Base-by-base conservation (phyloP, 169 alveolate genomes). In the Babesia caballi region DNA sequence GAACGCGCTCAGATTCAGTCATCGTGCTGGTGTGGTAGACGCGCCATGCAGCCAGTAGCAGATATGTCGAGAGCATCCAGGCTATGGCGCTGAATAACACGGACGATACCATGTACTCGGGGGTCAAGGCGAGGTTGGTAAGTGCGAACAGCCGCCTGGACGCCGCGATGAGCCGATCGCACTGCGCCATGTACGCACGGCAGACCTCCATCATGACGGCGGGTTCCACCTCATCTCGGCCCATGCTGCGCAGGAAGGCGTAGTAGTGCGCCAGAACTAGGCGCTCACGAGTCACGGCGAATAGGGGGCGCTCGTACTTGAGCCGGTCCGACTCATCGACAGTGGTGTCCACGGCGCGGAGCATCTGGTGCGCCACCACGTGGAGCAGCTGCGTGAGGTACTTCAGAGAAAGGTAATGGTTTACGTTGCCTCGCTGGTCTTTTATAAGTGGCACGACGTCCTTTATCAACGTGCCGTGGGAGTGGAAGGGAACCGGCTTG, bases 401-500 rank as follows among this genome's bases (percentile, higher is more conserved):
- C 38, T 73, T 73, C 30, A 27, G 40, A 4, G 84, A 58, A 41
- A 73, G 76, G 15, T 17, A 14, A 38, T 72, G 21, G 54, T 72
- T 50, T 15, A 72, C 67, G 36, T 58, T 44, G 51, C 68, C 82
- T 4, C 65, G 49, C 21, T 58, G 1, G 49, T 69, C 82, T 51
- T 51, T 51, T 12, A 73, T 58, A 4, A 73, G 50, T 21, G 84
- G 84, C n/a, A 73, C 56, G 9, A 66, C 19, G 9, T 46, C 56
- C 50, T 53, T 54, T 2, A 73, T 73, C 21, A 73, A 12, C 38
- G 19, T 21, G 41, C 84, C 84, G 57, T 50, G 77, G 32, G 67
- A 32, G 73, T 65, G 70, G 54, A 30, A 76, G 5, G 85, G 85
- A 17, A 65, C 21, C 11, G 85, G 85, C 44, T 36, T 57, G 73